Evolutionary conservation across 345 rosid genomes (phyloP).

Genomic region (Carallia brachiata): DNA sequence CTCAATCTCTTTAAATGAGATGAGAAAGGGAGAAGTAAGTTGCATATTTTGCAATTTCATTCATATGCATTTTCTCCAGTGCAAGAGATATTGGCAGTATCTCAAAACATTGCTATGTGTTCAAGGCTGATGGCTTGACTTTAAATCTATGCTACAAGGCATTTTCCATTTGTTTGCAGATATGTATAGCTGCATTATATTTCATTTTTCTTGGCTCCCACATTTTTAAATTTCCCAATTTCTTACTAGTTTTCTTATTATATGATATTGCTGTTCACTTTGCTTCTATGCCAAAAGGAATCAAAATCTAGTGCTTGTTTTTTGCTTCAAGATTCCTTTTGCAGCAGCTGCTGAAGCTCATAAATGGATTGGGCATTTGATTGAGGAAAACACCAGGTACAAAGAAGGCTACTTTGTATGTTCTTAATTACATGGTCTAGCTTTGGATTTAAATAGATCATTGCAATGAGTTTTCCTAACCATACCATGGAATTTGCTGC

Average conservation of each 20-base stretch:
- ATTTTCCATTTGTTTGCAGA: too few relatives aligned
- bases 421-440: background rate
- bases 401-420: constrained; percentile 15
- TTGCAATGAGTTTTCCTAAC: background rate
- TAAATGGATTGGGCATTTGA: constrained; percentile 92
- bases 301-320: constrained; percentile 19
- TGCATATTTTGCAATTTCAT: constrained; percentile 5
- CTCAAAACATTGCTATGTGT: background rate
- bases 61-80: background rate
- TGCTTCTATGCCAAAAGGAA: background rate
- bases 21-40: constrained; percentile 13
- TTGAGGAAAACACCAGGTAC: constrained; percentile 89
- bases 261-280: background rate
- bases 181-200: too few relatives aligned
- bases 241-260: background rate
- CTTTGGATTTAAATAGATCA: background rate
- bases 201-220: background rate
- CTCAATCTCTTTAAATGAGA: constrained; percentile 44
- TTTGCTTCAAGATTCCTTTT: constrained; percentile 76
- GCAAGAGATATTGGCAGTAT: background rate
- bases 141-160: too few relatives aligned
- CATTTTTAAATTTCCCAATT: background rate
- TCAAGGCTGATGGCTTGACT: background rate
- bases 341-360: constrained; percentile 79
- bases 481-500: constrained; percentile 1